These are phyloP conservation scores for Hypoxylon cercidicola DNA, from an alignment of 495 filamentous ascomycete species.

Conservation along the genomic window DNA sequence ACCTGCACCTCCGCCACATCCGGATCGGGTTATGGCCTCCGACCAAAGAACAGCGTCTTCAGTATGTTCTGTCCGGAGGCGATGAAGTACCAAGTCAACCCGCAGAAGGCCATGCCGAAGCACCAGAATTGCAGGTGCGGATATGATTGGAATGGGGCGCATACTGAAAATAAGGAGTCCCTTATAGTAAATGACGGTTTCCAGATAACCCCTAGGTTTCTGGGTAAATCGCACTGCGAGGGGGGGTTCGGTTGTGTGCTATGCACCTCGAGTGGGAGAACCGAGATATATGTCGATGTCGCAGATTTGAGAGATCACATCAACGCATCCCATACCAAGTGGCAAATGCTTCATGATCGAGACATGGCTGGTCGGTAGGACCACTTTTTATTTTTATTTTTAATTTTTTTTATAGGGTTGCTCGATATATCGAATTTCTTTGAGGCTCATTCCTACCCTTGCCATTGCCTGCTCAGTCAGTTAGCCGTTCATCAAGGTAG, in stretches of 20 bases:
- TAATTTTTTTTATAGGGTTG: background rate
- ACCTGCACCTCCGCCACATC: constrained; percentile 21
- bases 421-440: background rate
- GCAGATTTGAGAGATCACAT: constrained; percentile 47
- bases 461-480: background rate
- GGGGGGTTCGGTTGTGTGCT: constrained; percentile 42
- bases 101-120: constrained; percentile 38
- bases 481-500: background rate
- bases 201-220: constrained; percentile 48
- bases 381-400: no score
- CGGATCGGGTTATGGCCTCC: constrained; percentile 12
- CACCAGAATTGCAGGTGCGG: constrained; percentile 47
- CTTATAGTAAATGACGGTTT: constrained; percentile 50
- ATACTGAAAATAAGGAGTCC: constrained; percentile 2
- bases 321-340: constrained; percentile 50
- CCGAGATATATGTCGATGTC: constrained; percentile 46
- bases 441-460: background rate
- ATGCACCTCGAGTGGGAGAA: constrained; percentile 46
- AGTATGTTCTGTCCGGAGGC: constrained; percentile 53
- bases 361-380: constrained; percentile 44
- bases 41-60: constrained; percentile 53
- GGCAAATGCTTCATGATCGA: constrained; percentile 54
- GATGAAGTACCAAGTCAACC: constrained; percentile 50
- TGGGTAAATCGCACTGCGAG: constrained; percentile 53
- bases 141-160: constrained; percentile 45